These are phyloP conservation scores for Dictyostelium firmibasis DNA, from an alignment of 78 protist species.

Conservation along the genomic window DNA sequence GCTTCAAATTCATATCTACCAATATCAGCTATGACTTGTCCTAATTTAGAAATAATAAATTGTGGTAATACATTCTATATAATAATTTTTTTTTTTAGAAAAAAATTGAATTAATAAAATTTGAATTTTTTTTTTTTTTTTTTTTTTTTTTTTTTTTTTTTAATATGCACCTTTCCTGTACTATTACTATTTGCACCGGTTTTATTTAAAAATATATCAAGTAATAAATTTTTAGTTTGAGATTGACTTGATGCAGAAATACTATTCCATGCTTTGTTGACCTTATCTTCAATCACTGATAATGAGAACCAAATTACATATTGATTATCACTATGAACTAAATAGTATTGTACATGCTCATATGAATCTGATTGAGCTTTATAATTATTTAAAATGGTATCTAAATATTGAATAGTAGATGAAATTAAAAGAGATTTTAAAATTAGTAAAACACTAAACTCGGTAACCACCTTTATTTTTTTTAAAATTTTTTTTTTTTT, in stretches of 20 bases:
- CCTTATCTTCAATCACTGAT: constrained; percentile 28
- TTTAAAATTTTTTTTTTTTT: neutral
- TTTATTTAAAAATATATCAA: constrained; percentile 30
- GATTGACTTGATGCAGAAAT: neutral
- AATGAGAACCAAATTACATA: constrained; percentile 42
- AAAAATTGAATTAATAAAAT: neutral
- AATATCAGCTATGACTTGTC: constrained; percentile 64
- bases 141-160: neutral
- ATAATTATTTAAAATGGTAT: constrained; percentile 13
- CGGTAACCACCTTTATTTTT: neutral
- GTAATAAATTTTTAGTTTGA: neutral
- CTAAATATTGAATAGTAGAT: neutral
- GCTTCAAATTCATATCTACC: constrained; percentile 39
- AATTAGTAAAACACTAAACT: neutral
- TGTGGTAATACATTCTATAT: neutral
- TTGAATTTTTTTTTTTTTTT: neutral
- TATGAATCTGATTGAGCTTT: constrained; percentile 30
- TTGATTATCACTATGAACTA: constrained; percentile 16
- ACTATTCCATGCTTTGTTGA: constrained; percentile 23
- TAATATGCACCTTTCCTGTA: neutral
- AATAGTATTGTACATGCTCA: constrained; percentile 58
- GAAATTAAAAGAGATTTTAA: neutral
- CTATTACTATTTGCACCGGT: neutral
- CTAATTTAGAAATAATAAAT: constrained; percentile 25
- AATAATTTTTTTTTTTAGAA: neutral